A percentile compares a stretch with the other conserved stretches of the same genome.
Evolutionary conservation across 257 asterid species (phyloP).

Genomic region (Solanum ossicruentum): DNA sequence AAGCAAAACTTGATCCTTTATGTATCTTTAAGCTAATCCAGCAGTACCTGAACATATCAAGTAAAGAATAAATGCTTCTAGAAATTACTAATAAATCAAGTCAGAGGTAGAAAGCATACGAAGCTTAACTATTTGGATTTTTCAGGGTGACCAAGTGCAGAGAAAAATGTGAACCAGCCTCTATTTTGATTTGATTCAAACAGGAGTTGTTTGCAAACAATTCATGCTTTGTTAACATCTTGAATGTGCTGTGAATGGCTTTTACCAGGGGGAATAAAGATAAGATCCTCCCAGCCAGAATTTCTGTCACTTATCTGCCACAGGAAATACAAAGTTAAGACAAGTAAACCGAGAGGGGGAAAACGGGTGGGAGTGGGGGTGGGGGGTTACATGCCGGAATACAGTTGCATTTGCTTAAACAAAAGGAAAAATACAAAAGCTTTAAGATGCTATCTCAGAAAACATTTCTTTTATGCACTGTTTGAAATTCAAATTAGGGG

Average conservation of each 20-base stretch:
- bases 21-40: conserved; percentile 2
- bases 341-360: neutral
- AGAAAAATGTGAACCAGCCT: neutral
- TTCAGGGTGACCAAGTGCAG: neutral
- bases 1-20: neutral
- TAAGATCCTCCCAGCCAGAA: conserved; percentile 90
- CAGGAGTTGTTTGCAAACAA: neutral
- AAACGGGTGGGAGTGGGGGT: too few species aligned
- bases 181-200: neutral
- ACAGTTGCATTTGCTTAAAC: neutral
- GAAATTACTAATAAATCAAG: neutral
- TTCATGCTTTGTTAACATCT: conserved; percentile 42
- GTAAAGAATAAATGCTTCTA: neutral
- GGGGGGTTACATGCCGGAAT: neutral
- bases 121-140: neutral
- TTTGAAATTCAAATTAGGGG: neutral
- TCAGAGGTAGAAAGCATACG: neutral
- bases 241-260: conserved; percentile 86
- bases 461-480: neutral
- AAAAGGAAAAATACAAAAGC: neutral
- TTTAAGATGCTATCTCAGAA: neutral
- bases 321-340: neutral
- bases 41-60: neutral
- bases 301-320: conserved; percentile 56
- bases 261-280: conserved; percentile 88